Evolutionary conservation across 495 filamentous ascomycete genomes (phyloP), one percentile per base, ranked within the genome.

Genomic region (Penicillium parvum): DNA sequence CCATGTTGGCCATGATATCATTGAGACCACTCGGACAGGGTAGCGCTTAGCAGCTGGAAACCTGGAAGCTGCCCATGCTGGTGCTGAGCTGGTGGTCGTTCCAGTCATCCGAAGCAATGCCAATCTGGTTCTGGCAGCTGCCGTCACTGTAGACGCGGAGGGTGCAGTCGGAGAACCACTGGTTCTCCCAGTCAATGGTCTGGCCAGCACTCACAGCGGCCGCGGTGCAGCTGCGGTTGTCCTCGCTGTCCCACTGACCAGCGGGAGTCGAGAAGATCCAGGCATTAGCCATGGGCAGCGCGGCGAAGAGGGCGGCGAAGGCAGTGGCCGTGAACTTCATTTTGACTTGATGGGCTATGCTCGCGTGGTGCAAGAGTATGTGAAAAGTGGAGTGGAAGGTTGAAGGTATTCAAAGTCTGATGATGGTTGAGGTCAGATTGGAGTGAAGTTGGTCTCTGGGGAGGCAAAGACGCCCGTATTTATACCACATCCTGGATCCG

Each of bases 241-340:
- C n/a, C 6, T 48, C 37, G 38, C 45, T 17, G 23, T 42, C 45
- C 45, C 45, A 48, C 29, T 48, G 45, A 9, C 32, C 32, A 23
- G 30, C 32, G 37, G 37, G 20, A 32, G 25, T 48, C 32, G 38
- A 28, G 38, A 48, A 48, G 45, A 48, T 48, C 45, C 45, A 48
- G 38, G 45, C 45, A 25, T 48, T 48, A 32, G 45, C 30, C 45
- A 48, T 48, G 23, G 45, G 45, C 3, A 42, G 45, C 8, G 42
- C 38, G 23, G 45, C 20, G 17, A 36, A 9, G 25, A 48, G 30
- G 12, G 37, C n/a, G 18, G 45, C 37, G 38, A 48, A 30, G 25
- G 25, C 37, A 25, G 45, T 37, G 6, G 45, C 7, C 12, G 33
- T 29, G 43, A 45, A 45, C 26, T 45, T 45, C 43, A 45, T 38